Evolutionary conservation across 768 basidiomycete species (phyloP).

Genomic region (Agrocybe pediades): DNA sequence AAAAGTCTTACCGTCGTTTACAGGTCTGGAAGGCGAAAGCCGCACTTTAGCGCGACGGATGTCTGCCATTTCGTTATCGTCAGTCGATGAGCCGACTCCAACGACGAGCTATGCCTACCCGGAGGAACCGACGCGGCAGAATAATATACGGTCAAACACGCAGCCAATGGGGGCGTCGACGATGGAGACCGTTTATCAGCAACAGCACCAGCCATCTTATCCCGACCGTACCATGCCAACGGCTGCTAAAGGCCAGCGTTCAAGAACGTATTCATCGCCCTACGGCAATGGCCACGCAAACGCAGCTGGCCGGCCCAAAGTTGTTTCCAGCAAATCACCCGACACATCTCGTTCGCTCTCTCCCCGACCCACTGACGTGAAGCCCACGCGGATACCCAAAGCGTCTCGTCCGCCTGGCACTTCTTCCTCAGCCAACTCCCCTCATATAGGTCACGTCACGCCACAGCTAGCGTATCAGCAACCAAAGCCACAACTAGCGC

Average conservation of each 20-base stretch:
- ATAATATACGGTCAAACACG: conserved; percentile 12
- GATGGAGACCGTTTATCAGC: conserved; percentile 16
- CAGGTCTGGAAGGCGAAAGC: conserved; percentile 83
- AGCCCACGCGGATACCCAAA: conserved; percentile 57
- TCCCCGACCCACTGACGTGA: conserved; percentile 43
- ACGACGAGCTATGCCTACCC: conserved; percentile 4
- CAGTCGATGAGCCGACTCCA: conserved; percentile 14
- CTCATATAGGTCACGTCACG: conserved; percentile 26
- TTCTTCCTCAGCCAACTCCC: conserved; percentile 28
- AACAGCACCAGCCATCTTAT: conserved; percentile 13
- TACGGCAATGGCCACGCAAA: conserved; percentile 37
- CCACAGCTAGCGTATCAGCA: conserved; percentile 19
- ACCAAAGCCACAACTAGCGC: conserved; percentile 16
- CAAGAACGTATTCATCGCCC: conserved; percentile 70
- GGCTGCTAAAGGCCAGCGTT: conserved; percentile 37
- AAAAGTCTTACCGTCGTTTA: conserved; percentile 7
- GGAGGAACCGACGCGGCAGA: conserved; percentile 13
- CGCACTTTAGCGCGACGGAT: conserved; percentile 50
- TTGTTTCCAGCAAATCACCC: conserved; percentile 27
- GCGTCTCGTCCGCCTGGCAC: conserved; percentile 25
- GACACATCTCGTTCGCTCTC: conserved; percentile 44
- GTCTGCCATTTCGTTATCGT: conserved; percentile 29
- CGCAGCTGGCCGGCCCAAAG: conserved; percentile 30
- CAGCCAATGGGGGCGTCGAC: conserved; percentile 9
- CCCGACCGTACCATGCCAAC: conserved; percentile 24